Evolutionary conservation across 2,329 filamentous ascomycete genomes (phyloP), one percentile per base, ranked within the genome.

Genomic region (Fusarium sp.): DNA sequence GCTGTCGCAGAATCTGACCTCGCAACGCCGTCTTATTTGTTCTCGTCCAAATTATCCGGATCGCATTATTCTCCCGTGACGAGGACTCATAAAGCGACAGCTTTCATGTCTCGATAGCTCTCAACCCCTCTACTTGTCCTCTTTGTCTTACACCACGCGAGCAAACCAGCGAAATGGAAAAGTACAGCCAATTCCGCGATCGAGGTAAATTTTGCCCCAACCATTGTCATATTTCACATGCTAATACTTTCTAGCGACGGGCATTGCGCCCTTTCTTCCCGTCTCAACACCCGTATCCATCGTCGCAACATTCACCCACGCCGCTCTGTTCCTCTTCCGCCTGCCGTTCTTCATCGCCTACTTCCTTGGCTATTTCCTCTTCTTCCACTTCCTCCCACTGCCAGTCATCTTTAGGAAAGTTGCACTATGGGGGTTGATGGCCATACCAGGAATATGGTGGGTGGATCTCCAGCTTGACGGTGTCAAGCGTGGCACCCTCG

Each of bases 381-480:
- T 97, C 62, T 85, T 98, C 52, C 92, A 95, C 81, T 92, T 90
- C 85, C 86, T 97, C 15, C 94, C 94, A 0, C 76, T 88, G 20
- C 86, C 86, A 15, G 79, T 82, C 30, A 77, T 84, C 59, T 74
- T 89, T 42, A 93, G 93, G 74, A 98, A 98, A 80, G 88, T 92
- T 14, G 88, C 93, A 47, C 82, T 98, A 52, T 98, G 96, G 95
- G 86, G 89, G 62, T 87, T 98, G 68, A 87, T 99, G 71, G 91
- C 89, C 36, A 91, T 97, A 60, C 93, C 94, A 0, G 95, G 96
- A 26, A 92, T 99, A 58, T 98, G 94, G 94, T 98, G 95, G 95
- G 90, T 97, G 56, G 96, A 99, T 79, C 83, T 99, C n/a, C 95
- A 97, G 78, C 93, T 99, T 69, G 96, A 99, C 77, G 95, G 95